Evolutionary conservation across 345 rosid genomes (phyloP).

Genomic region (Acer yangbiense): DNA sequence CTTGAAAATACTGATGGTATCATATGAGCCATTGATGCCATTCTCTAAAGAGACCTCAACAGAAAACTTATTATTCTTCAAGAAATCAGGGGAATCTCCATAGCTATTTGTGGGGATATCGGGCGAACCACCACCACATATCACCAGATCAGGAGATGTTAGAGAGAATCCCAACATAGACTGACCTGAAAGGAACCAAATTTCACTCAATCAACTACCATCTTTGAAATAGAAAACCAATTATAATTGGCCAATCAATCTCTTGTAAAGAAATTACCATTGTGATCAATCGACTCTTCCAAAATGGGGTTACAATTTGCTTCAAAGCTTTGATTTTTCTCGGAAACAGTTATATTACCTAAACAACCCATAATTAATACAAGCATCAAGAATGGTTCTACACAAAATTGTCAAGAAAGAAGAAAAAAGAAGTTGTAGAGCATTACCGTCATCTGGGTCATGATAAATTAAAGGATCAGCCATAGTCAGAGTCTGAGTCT

Average conservation of each 20-base stretch:
- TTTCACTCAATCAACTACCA: neutral
- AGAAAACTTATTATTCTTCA: slow-evolving; percentile 31
- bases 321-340: slow-evolving; percentile 13
- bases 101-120: slow-evolving; percentile 41
- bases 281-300: slow-evolving; percentile 12
- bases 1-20: slow-evolving; percentile 28
- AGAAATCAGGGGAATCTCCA: slow-evolving; percentile 52
- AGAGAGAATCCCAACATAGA: slow-evolving; percentile 63
- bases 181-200: slow-evolving; percentile 43
- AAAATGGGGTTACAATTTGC: slow-evolving; percentile 12
- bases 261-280: slow-evolving; percentile 5
- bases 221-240: neutral
- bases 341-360: slow-evolving; percentile 15
- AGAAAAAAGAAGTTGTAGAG: neutral
- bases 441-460: slow-evolving; percentile 33
- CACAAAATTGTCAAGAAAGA: neutral
- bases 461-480: slow-evolving; percentile 40
- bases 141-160: slow-evolving; percentile 75
- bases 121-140: slow-evolving; percentile 70
- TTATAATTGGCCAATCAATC: neutral
- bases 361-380: neutral
- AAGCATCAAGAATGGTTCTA: neutral
- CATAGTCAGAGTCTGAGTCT: slow-evolving; percentile 30
- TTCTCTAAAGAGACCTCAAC: slow-evolving; percentile 81
- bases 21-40: slow-evolving; percentile 52